Conservation (phyloP, 208 protist genomes). For the Leishmania lainsoni region DNA sequence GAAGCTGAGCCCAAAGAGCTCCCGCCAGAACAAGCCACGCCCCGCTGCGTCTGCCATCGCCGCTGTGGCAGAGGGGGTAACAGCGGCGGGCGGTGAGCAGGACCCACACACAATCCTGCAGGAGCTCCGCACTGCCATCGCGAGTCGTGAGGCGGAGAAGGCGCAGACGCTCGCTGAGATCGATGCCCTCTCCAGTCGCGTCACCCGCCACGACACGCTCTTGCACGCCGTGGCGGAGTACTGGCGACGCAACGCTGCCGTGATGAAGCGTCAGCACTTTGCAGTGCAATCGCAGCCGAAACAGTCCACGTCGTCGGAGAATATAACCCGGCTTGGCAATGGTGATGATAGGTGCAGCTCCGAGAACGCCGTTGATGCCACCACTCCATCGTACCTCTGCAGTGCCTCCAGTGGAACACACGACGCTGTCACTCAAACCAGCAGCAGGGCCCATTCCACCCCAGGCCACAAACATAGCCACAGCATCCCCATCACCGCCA, state of each 20-base stretch:
- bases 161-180: conserved; percentile 22
- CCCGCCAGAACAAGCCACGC: background rate
- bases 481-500: background rate
- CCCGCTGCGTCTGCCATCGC: background rate
- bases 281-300: conserved; percentile 29
- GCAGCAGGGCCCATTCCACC: background rate
- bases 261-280: conserved; percentile 34
- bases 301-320: background rate
- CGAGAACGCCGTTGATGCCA: background rate
- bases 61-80: background rate
- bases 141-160: conserved; percentile 13
- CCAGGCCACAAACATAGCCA: background rate
- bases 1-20: background rate
- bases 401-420: background rate
- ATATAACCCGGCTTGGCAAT: background rate
- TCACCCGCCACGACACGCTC: conserved; percentile 29
- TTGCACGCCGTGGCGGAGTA: conserved; percentile 48
- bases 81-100: background rate
- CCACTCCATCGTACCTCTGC: background rate
- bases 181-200: conserved; percentile 8
- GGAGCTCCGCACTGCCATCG: conserved; percentile 33
- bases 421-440: too few relatives aligned
- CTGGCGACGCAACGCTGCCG: conserved; percentile 58
- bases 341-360: background rate
- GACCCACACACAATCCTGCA: conserved; percentile 38